These are phyloP conservation scores for Colletotrichum neosansevieriae DNA, from an alignment of 2,329 filamentous ascomycete genomes.

Conservation along the genomic window DNA sequence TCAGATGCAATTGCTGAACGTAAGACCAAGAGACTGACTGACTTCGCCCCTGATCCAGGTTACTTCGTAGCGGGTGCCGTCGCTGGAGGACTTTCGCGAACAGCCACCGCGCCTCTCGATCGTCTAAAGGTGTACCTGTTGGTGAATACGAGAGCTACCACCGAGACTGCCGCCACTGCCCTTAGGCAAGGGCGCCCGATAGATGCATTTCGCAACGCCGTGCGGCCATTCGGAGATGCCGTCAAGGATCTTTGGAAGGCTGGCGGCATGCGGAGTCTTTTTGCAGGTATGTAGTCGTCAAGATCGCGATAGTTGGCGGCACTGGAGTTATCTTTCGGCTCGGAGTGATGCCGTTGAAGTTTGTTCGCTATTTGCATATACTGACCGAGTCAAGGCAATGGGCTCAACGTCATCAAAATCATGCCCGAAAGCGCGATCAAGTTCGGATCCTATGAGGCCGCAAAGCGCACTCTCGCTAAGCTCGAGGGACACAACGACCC, in stretches of 20 bases:
- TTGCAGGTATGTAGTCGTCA: slow-evolving; percentile 76
- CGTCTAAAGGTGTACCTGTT: slow-evolving; percentile 98
- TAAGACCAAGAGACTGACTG: slow-evolving; percentile 68
- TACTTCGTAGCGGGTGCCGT: slow-evolving; percentile 97
- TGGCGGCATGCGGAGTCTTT: slow-evolving; percentile 89
- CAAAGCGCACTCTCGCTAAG: slow-evolving; percentile 86
- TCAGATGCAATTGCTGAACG: slow-evolving; percentile 46
- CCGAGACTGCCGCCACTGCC: slow-evolving; percentile 71
- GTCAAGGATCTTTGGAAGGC: slow-evolving; percentile 84
- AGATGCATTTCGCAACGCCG: slow-evolving; percentile 73
- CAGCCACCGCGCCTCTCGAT: slow-evolving; percentile 94
- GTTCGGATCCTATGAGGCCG: slow-evolving; percentile 96
- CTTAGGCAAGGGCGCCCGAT: slow-evolving; percentile 78
- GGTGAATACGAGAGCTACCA: slow-evolving; percentile 79
- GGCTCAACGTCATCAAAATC: slow-evolving; percentile 95
- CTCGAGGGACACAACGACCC: slow-evolving; percentile 91
- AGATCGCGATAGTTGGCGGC: background rate
- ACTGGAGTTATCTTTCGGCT: background rate
- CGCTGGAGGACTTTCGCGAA: slow-evolving; percentile 94
- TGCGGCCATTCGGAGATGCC: slow-evolving; percentile 78
- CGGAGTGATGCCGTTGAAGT: background rate
- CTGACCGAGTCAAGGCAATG: slow-evolving; percentile 73
- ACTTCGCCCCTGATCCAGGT: slow-evolving; percentile 87
- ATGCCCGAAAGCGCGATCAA: slow-evolving; percentile 99
- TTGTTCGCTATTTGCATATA: background rate